Evolutionary conservation across 129 eudicot species (phyloP), one percentile per base, ranked within the genome.

Genomic region (Helichrysum umbraculigerum): DNA sequence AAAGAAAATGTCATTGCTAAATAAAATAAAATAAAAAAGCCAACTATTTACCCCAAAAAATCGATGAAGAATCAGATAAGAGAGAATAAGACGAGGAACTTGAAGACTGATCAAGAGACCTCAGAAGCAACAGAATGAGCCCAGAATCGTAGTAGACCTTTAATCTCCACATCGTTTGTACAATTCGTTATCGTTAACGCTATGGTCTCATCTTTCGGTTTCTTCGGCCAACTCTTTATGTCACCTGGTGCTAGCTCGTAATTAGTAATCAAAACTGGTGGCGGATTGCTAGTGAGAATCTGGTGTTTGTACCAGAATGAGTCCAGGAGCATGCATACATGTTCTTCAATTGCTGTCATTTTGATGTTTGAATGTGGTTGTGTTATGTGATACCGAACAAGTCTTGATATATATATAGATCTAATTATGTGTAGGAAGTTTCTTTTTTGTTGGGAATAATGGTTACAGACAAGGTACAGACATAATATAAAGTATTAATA

Each of bases 251-350:
- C 17, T 44, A 44, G 52, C 52, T 44, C 52, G 17, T 44, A 44
- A 44, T 44, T 21, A 4, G 71, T 22, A 37, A 67, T 3, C 16
- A 29, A 21, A 37, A 67, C 2, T 37, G 71, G 41, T 19, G 71
- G 62, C 17, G 28, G 62, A 28, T 71, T 71, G 22, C 15, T 51
- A 50, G 61, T 29, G 6, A 71, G 75, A 51, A 71, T 71, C 47
- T 71, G 75, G 75, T 71, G 63, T 50, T 71, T 51, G 47, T 71
- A 71, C 75, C 75, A 71, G 75, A 44, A 71, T 71, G 75, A 71
- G 33, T 71, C 75, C 22, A 71, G 10, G 41, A 71, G 75, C 28
- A 44, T 51, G 75, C 39, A 71, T 19, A 71, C 17, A 34, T 71
- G 19, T 50, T 71, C 75, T 71, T 71, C 75, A 11, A 28, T 63